Evolutionary conservation across 331 rosid genomes (phyloP).

Genomic region (Quercus lobata): DNA sequence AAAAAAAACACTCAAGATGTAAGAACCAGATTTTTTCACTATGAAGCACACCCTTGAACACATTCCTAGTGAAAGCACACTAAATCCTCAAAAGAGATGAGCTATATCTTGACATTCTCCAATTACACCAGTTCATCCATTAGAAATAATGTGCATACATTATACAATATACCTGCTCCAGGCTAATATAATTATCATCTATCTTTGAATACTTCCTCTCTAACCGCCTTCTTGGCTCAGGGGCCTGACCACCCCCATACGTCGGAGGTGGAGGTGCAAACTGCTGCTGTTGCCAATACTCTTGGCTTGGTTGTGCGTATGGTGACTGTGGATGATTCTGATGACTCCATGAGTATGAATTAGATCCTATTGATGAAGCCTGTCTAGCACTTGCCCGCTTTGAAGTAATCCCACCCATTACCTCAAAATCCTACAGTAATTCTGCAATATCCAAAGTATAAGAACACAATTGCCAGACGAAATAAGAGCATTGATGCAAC

Average conservation of each 20-base stretch:
- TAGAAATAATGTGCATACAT: neutral
- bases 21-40: neutral
- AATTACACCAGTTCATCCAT: conserved; percentile 1
- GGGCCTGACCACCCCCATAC: conserved; percentile 35
- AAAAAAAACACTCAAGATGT: neutral
- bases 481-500: conserved; percentile 13
- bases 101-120: neutral
- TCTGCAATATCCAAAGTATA: conserved; percentile 15
- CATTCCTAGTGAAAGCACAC: neutral
- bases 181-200: conserved; percentile 58
- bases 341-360: conserved; percentile 33
- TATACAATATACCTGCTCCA: conserved; percentile 62
- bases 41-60: neutral
- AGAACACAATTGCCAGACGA: neutral
- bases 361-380: conserved; percentile 32
- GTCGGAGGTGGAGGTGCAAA: conserved; percentile 40
- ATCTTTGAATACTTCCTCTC: conserved; percentile 70
- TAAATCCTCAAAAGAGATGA: neutral
- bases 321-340: conserved; percentile 43
- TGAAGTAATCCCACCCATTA: conserved; percentile 77
- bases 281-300: conserved; percentile 30
- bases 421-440: conserved; percentile 21
- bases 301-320: conserved; percentile 38
- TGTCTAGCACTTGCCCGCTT: conserved; percentile 47
- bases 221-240: conserved; percentile 30